Evolutionary conservation across 345 rosid species (phyloP).

Genomic region (Linum tenue): DNA sequence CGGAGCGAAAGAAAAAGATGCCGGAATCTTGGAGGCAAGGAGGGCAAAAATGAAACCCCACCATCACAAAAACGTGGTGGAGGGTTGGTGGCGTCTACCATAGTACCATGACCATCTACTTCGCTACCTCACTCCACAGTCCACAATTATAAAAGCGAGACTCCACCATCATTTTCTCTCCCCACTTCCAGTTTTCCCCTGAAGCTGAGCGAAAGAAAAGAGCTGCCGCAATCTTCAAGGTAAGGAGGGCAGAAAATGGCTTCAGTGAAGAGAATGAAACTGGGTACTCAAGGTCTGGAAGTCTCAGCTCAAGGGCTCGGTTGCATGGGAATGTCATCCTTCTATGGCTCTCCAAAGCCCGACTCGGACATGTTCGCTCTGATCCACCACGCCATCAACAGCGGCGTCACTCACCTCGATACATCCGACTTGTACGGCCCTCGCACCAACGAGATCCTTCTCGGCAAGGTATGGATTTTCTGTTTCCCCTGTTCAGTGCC

Average conservation of each 20-base stretch:
- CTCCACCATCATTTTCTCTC: background rate
- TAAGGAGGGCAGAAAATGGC: background rate
- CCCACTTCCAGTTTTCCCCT: background rate
- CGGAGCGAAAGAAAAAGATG: too few species aligned
- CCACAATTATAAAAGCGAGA: too few species aligned
- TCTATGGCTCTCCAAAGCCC: slow-evolving; percentile 37
- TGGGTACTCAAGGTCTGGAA: slow-evolving; percentile 45
- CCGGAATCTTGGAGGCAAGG: too few species aligned
- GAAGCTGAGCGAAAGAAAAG: background rate
- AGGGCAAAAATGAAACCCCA: too few species aligned
- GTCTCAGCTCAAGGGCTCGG: slow-evolving; percentile 53
- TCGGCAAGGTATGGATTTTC: slow-evolving; percentile 23
- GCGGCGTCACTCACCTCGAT: slow-evolving; percentile 45
- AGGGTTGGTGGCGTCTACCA: background rate
- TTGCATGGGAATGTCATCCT: slow-evolving; percentile 45
- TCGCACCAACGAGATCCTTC: slow-evolving; percentile 40
- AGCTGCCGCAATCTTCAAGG: background rate
- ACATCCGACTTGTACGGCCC: slow-evolving; percentile 45
- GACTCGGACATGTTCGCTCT: slow-evolving; percentile 43
- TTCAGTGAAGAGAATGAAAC: slow-evolving; percentile 30
- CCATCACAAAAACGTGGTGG: background rate
- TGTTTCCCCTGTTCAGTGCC: background rate
- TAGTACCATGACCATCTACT: background rate
- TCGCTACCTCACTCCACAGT: background rate
- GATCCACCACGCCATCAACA: slow-evolving; percentile 37